These are phyloP conservation scores for Colletotrichum phormii DNA, from an alignment of 2,329 filamentous ascomycete species.

Conservation along the genomic window DNA sequence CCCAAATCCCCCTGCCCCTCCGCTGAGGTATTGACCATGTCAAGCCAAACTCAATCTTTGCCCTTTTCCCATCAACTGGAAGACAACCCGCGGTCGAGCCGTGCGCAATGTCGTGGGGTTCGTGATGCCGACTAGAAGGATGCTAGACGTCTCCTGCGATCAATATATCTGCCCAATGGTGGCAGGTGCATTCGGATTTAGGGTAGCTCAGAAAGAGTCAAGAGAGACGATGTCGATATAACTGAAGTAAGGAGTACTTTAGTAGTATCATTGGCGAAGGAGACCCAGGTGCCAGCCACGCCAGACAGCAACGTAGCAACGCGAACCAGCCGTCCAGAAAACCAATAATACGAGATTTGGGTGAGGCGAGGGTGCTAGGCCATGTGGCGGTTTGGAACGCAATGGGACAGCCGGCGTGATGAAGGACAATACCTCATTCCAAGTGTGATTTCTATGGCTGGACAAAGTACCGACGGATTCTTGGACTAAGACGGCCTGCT, in stretches of 20 bases:
- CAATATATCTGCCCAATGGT: neutral
- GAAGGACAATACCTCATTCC: neutral
- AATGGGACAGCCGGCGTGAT: constrained; percentile 2
- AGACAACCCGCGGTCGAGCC: neutral
- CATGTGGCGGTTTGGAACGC: constrained; percentile 29
- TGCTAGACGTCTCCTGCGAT: neutral
- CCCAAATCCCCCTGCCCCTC: neutral
- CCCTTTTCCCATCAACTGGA: neutral
- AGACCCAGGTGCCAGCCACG: neutral
- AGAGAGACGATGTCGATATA: neutral
- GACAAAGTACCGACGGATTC: neutral
- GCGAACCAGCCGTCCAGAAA: constrained; percentile 8
- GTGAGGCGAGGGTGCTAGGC: constrained; percentile 30
- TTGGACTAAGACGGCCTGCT: neutral
- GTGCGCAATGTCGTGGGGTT: neutral
- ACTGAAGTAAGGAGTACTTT: neutral
- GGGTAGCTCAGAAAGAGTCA: neutral
- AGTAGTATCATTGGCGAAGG: neutral
- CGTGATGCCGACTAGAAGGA: neutral
- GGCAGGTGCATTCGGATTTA: neutral
- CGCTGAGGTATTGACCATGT: constrained; percentile 14
- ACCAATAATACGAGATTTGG: constrained; percentile 25
- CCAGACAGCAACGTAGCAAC: neutral
- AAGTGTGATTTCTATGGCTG: neutral
- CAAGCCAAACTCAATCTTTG: constrained; percentile 11